Evolutionary conservation across 139 green algal species (phyloP), one percentile per base, ranked within the genome.

Genomic region (Chlamydomonas incerta): DNA sequence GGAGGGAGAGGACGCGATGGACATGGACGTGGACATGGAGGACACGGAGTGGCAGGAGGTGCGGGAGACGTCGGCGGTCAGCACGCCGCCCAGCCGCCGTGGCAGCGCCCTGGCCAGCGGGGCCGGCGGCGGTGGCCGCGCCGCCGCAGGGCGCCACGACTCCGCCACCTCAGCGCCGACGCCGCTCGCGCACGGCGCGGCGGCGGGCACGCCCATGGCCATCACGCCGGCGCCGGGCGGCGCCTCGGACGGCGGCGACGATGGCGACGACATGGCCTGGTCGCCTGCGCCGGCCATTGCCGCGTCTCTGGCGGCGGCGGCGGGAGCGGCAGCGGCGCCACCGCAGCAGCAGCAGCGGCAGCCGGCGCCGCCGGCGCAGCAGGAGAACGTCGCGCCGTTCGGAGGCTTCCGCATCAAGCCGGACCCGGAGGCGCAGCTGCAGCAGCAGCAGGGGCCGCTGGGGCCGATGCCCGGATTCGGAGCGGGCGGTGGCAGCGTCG

Each of bases 201-300:
- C 74, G 28, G 73, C 34, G 14, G 77, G 77, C 60, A 83, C 77
- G 46, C 77, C 77, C n/a, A 83, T 83, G 77, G 77, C 77, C 60
- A 74, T 83, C 41, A 83, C 77, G 41, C 77, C 77, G 0, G 28
- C n/a, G 29, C 65, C 77, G 1, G 63, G 29, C 57, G 57, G 57
- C 57, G 57, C 15, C 57, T n/a, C n/a, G n/a, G n/a, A n/a, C n/a
- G n/a, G n/a, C n/a, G n/a, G n/a, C n/a, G n/a, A n/a, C 63, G n/a
- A 15, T 29, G 65, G n/a, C 26, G 79, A 85, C 31, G 66, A 63
- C 79, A 85, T 85, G 79, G 79, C 79, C 31, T 85, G 79, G 79
- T 85, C 79, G 21, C 79, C 79, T 2, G 63, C 63, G 46, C 77
- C 77, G 20, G 17, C 63, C 0, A 8, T 23, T 60, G 34, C 35